Evolutionary conservation across 805 yeast genomes (phyloP).

Genomic region (Kluyveromyces starmeri): DNA sequence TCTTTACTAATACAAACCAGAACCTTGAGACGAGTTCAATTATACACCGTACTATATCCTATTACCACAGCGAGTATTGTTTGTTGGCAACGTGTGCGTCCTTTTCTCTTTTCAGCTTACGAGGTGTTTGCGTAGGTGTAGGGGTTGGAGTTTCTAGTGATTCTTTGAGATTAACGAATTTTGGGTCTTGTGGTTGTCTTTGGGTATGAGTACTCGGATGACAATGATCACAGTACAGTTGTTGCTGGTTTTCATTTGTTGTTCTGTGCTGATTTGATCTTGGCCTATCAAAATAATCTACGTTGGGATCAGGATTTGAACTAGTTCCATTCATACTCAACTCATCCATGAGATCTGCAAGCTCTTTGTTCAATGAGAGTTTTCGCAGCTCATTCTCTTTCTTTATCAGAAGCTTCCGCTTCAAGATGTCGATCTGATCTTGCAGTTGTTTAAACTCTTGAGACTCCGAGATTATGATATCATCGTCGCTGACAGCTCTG

Average conservation of each 20-base stretch:
- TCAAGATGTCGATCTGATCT: constrained; percentile 26
- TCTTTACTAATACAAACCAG: too few species aligned
- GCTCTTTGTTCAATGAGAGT: constrained; percentile 25
- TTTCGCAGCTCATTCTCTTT: constrained; percentile 31
- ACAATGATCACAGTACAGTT: constrained; percentile 4
- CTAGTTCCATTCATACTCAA: constrained; percentile 9
- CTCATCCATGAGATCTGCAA: constrained; percentile 21
- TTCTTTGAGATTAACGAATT: constrained; percentile 4
- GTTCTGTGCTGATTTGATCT: neutral
- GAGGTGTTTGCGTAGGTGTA: constrained; percentile 4
- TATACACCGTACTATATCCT: too few species aligned
- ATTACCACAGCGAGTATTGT: constrained; percentile 4
- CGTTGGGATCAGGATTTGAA: neutral
- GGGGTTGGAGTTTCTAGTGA: constrained; percentile 5
- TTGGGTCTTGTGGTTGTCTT: neutral
- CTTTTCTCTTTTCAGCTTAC: constrained; percentile 5
- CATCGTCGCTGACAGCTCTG: constrained; percentile 21
- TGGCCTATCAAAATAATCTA: neutral
- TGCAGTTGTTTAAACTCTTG: constrained; percentile 29
- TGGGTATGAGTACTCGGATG: constrained; percentile 2
- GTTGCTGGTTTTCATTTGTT: neutral
- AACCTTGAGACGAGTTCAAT: too few species aligned
- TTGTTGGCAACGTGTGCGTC: constrained; percentile 1
- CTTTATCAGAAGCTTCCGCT: constrained; percentile 26
- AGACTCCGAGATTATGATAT: constrained; percentile 29